These are phyloP conservation scores for Ganoderma multipileum DNA, from an alignment of 1,284 basidiomycete species.

Conservation along the genomic window DNA sequence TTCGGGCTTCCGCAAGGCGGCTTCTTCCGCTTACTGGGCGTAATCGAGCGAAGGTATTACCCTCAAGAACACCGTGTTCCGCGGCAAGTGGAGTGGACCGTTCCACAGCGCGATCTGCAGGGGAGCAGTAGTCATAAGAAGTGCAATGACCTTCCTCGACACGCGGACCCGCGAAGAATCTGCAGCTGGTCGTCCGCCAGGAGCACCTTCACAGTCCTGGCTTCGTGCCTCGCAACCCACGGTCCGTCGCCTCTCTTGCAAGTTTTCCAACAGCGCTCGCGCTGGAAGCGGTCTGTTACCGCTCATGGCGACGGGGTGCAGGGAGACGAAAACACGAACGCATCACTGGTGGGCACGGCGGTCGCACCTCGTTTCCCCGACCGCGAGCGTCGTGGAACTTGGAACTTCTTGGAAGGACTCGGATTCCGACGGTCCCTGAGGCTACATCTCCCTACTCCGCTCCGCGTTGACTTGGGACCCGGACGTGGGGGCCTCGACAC, in stretches of 20 bases:
- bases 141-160: no score
- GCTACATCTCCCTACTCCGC: not conserved
- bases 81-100: not conserved
- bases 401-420: not conserved
- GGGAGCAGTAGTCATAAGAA: not conserved
- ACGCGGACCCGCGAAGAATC: no score
- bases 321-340: not conserved
- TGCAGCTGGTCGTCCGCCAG: no score
- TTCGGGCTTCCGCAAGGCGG: not conserved
- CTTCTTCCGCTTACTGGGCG: not conserved
- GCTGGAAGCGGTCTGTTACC: not conserved
- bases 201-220: no score
- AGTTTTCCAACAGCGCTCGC: no score
- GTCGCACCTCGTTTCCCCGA: not conserved
- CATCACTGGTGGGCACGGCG: not conserved
- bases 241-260: not conserved
- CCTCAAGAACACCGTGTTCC: not conserved
- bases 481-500: no score
- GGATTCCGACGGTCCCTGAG: not conserved
- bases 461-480: no score
- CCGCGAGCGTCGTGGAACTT: not conserved
- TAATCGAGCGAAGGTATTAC: not conserved
- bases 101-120: not conserved
- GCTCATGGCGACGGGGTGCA: not conserved
- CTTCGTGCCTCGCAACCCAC: not conserved